Evolutionary conservation across 2,329 filamentous ascomycete genomes (phyloP), one percentile per base, ranked within the genome.

Genomic region (Sporothrix brasiliensis): DNA sequence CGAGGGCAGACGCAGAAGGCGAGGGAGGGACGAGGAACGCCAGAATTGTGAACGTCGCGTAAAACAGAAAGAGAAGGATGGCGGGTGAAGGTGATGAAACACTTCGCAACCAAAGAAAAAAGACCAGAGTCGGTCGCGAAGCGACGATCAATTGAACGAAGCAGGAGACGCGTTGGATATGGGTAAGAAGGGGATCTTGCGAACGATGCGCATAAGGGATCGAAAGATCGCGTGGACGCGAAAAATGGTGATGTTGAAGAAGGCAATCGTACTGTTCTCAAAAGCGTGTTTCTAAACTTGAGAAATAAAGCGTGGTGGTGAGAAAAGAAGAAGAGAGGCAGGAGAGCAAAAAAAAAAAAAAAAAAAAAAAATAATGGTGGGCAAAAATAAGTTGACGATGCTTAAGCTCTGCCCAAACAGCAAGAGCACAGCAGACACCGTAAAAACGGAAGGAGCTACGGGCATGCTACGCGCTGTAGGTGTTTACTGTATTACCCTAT

Each of bases 401-500:
- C 44, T 65, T 13, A 39, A 66, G 63, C 63, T 66, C 14, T 16
- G 6, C 41, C 41, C 41, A 44, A 63, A 65, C 44, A 49, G 61
- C 21, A 47, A 49, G 24, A 16, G 16, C 63, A 34, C 21, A 30
- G 4, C 13, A 13, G 5, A 54, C 50, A 24, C 53, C 56, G 56
- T 60, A 63, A 54, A 65, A 69, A 65, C 50, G 14, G 68, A 34
- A 66, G 47, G 58, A 63, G 39, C 49, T 65, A 63, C 24, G 44
- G 41, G 24, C 60, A 4, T 27, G n/a, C 14, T 19, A 65, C 61
- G 47, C 44, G 44, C 61, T 66, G 21, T 7, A 54, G 52, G 52
- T 70, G 68, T 70, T 70, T 70, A 70, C 68, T 50, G 50, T 6
- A 58, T 70, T 70, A 19, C 68, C 60, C 63, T 53, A 49, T 66